Conservation (phyloP, 2,329 filamentous ascomycete species). For the Colletotrichum sp. region DNA sequence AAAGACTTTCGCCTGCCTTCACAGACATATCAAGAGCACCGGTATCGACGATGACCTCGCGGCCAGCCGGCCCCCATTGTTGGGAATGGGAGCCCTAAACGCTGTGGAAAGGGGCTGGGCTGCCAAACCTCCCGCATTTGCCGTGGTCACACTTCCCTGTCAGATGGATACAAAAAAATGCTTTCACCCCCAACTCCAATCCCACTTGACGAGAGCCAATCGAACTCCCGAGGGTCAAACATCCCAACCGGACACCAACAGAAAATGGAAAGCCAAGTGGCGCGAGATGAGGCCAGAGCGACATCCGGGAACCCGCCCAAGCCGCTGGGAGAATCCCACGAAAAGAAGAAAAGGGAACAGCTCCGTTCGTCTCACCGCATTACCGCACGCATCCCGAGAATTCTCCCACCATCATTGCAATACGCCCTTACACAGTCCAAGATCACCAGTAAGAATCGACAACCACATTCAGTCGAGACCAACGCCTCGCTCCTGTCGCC, state of each 20-base stretch:
- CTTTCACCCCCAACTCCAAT: conserved; percentile 8
- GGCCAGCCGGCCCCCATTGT: not conserved
- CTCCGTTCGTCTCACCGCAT: not conserved
- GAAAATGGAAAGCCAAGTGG: conserved; percentile 6
- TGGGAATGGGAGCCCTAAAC: not conserved
- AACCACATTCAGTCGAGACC: not conserved
- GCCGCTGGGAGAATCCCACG: not conserved
- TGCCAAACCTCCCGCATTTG: conserved; percentile 4
- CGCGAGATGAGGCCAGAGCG: conserved; percentile 8
- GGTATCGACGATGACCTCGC: not conserved
- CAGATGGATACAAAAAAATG: conserved; percentile 11
- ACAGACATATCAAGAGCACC: not conserved
- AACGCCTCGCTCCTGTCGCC: not conserved
- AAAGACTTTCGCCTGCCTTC: not conserved
- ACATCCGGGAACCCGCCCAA: not conserved
- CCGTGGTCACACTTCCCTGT: conserved; percentile 12
- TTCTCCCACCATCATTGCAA: not conserved
- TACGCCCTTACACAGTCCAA: not conserved
- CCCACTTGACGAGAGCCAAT: conserved; percentile 15
- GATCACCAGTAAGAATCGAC: not conserved
- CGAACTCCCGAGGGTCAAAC: not conserved
- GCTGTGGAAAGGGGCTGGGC: not conserved
- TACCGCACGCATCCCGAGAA: not conserved
- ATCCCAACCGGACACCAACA: conserved; percentile 9
- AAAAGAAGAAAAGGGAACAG: not conserved